Conservation (phyloP, 352 stramenopile species). For the Paralagenidium karlingii region DNA sequence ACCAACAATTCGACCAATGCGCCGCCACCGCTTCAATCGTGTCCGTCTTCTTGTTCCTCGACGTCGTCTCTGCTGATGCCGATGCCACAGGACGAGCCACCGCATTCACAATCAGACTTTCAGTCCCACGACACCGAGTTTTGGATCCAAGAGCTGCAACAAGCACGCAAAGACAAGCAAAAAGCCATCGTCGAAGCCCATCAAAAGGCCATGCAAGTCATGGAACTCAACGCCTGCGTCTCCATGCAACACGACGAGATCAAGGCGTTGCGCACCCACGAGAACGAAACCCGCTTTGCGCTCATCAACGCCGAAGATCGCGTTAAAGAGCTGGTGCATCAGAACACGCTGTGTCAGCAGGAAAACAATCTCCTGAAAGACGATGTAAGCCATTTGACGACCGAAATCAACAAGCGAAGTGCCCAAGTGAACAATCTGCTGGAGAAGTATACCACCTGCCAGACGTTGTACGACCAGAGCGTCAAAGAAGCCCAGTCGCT, state of each 20-base stretch:
- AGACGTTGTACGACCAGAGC: slow-evolving; percentile 40
- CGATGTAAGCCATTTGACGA: slow-evolving; percentile 29
- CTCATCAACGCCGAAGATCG: slow-evolving; percentile 26
- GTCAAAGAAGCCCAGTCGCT: slow-evolving; percentile 35
- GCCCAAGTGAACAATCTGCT: slow-evolving; percentile 49
- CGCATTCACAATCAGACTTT: background rate
- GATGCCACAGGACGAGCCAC: background rate
- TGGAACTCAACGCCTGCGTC: slow-evolving; percentile 57
- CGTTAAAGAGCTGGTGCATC: slow-evolving; percentile 25
- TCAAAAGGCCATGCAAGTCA: slow-evolving; percentile 37
- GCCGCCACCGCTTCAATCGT: slow-evolving; percentile 8
- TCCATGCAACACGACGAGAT: slow-evolving; percentile 73
- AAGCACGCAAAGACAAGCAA: slow-evolving; percentile 36
- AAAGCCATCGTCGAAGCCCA: slow-evolving; percentile 40
- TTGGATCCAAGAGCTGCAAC: slow-evolving; percentile 43
- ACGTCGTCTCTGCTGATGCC: background rate
- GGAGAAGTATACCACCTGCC: slow-evolving; percentile 59
- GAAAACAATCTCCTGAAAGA: slow-evolving; percentile 41
- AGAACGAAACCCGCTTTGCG: slow-evolving; percentile 20
- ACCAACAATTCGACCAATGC: too few species aligned
- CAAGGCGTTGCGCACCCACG: slow-evolving; percentile 23
- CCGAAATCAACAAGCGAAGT: slow-evolving; percentile 41
- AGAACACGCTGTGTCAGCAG: slow-evolving; percentile 31
- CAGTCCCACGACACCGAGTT: slow-evolving; percentile 15
- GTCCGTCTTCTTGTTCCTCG: background rate